A percentile compares a stretch with the other conserved stretches of the same genome.
These are phyloP conservation scores for Spathaspora passalidarum DNA, from an alignment of 805 yeast species.

Conservation along the genomic window DNA sequence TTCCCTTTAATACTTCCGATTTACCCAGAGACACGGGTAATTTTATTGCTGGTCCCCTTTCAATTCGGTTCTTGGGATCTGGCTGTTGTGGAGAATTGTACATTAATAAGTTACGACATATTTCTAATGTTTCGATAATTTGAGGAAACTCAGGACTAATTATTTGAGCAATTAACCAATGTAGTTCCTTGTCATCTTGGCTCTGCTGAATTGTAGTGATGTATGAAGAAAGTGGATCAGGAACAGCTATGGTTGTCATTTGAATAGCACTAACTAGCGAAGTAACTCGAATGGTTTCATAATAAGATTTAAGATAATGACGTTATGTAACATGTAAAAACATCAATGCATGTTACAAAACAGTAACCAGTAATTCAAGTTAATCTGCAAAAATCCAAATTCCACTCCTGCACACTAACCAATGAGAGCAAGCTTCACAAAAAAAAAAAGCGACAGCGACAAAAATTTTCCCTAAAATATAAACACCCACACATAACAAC, in stretches of 20 bases:
- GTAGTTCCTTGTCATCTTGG: constrained; percentile 23
- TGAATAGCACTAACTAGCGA: too few relatives aligned
- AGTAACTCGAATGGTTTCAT: too few relatives aligned
- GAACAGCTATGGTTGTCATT: background rate
- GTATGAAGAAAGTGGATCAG: background rate
- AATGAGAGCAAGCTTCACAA: too few relatives aligned
- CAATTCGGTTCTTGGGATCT: constrained; percentile 20
- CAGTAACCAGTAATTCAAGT: background rate
- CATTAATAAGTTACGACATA: constrained; percentile 33
- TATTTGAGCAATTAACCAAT: constrained; percentile 25
- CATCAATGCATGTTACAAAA: background rate
- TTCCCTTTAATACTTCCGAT: constrained; percentile 58
- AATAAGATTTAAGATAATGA: too few relatives aligned
- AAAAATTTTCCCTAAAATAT: background rate
- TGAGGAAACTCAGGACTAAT: constrained; percentile 30
- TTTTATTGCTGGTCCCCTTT: constrained; percentile 43
- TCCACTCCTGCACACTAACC: too few relatives aligned
- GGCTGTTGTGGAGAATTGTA: constrained; percentile 38
- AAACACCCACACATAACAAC: background rate
- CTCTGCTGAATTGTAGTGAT: constrained; percentile 4
- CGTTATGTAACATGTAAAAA: background rate
- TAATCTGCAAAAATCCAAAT: too few relatives aligned
- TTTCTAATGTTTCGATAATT: constrained; percentile 34
- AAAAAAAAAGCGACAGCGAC: too few relatives aligned
- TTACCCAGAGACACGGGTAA: constrained; percentile 52